Base-by-base conservation (phyloP, 192 early-diverging fungal genomes). In the Jimgerdemannia flammicorona region DNA sequence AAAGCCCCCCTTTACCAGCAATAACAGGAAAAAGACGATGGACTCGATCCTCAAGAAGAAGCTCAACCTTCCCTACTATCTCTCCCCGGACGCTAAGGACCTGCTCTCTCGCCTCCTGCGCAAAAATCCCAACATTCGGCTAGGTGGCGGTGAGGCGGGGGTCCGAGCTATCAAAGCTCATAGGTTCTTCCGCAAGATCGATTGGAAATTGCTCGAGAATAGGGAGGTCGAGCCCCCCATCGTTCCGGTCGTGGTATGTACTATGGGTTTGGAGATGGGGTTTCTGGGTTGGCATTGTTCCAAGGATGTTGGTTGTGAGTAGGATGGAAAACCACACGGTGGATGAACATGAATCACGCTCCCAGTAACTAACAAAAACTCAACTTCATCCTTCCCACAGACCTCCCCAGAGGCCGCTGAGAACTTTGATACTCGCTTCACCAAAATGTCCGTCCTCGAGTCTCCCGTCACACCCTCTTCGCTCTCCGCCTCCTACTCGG, bases 1-100 rank as follows among this genome's bases (percentile, higher is more conserved):
- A 4, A 59, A 78, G 49, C 90, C 92, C 29, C 91, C 94, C 9
- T 98, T 97, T 84, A 89, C 87, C 29, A 93, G 93, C 44, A 86
- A 81, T 76, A 91, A 93, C 69, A 90, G 91, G 42, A 92, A 93
- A 78, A 92, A 95, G 80, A 91, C 96, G 40, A 87, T 93, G 85
- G 94, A 95, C 67, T 87, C 84, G 70, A 96, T 98, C 73, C 77
- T 93, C 70, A 94, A 93, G 76, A 93, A 92, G 78, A 95, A 96
- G 76, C 76, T 94, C 42, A 84, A 84, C 14, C 85, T 93, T 70
- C 96, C 96, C 6, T 89, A 90, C 43, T 97, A 93, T 75, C 71
- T 98, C 63, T 93, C 94, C 1, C 75, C 91, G 20, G 88, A 90
- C 69, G 93, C 95, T 43, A 91, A 90, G 75, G 93, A 95, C 81